Evolutionary conservation across 1,139 yeast genomes (phyloP).

Genomic region (Yamadazyma atmosphaerica): DNA sequence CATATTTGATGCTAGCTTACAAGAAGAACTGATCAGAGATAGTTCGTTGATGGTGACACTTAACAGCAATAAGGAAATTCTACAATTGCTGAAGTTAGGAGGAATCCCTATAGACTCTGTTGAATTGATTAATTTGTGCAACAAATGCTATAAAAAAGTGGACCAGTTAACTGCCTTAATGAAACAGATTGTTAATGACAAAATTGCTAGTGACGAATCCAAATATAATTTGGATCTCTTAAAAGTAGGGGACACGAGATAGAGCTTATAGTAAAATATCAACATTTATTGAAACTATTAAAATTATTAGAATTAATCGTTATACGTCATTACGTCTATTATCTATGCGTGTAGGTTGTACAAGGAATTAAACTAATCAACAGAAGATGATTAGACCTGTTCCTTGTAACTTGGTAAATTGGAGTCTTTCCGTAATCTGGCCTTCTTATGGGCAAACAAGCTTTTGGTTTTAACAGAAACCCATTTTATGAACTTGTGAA

Average conservation of each 20-base stretch:
- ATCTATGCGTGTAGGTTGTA: background rate
- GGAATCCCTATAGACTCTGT: slow-evolving; percentile 83
- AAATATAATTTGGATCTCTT: slow-evolving; percentile 27
- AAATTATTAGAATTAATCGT: slow-evolving; percentile 4
- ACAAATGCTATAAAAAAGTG: slow-evolving; percentile 64
- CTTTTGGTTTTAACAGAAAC: slow-evolving; percentile 6
- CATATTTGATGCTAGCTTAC: slow-evolving; percentile 72
- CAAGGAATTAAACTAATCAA: too few relatives aligned
- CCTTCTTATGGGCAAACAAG: slow-evolving; percentile 21
- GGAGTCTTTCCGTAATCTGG: slow-evolving; percentile 56
- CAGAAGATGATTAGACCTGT: slow-evolving; percentile 6
- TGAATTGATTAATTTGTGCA: slow-evolving; percentile 66
- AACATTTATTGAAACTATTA: too few relatives aligned
- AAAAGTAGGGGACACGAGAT: slow-evolving; percentile 39
- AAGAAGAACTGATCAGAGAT: slow-evolving; percentile 75
- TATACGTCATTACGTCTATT: slow-evolving; percentile 5
- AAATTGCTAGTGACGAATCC: background rate
- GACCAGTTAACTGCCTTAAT: slow-evolving; percentile 66
- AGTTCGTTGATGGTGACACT: slow-evolving; percentile 84
- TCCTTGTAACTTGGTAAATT: slow-evolving; percentile 30
- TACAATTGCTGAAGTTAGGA: slow-evolving; percentile 89
- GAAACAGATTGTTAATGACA: slow-evolving; percentile 55
- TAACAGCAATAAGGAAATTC: slow-evolving; percentile 85
- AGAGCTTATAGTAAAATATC: background rate
- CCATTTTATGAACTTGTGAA: slow-evolving; percentile 5